A percentile compares a stretch with the other conserved stretches of the same genome.
Conservation (phyloP, 2,329 filamentous ascomycete genomes). For the Fusarium domesticum region DNA sequence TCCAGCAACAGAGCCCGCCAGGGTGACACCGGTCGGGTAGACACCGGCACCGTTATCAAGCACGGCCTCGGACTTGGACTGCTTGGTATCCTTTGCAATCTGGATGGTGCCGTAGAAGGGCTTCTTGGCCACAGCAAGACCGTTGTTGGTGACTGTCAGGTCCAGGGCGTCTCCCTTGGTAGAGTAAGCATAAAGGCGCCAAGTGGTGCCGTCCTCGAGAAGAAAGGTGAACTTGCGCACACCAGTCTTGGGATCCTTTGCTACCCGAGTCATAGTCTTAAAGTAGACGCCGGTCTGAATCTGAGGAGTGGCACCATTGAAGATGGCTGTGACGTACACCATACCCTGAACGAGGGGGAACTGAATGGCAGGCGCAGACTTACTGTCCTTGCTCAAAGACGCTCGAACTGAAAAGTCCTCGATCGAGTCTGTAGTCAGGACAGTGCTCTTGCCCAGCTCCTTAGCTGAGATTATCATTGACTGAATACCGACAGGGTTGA, state of each 20-base stretch:
- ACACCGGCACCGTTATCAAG: constrained; percentile 76
- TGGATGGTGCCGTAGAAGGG: constrained; percentile 79
- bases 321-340: constrained; percentile 78
- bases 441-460: constrained; percentile 64
- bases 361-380: constrained; percentile 58
- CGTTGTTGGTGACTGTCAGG: constrained; percentile 66
- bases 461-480: constrained; percentile 75
- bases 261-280: constrained; percentile 58
- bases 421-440: constrained; percentile 51
- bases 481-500: constrained; percentile 79
- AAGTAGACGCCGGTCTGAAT: constrained; percentile 76
- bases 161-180: constrained; percentile 58
- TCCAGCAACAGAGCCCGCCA: constrained; percentile 62
- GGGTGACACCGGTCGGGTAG: constrained; percentile 62
- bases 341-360: constrained; percentile 89
- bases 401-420: constrained; percentile 63
- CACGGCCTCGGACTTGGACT: constrained; percentile 54
- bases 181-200: constrained; percentile 75
- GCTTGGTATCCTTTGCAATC: constrained; percentile 70
- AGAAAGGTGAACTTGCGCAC: constrained; percentile 73
- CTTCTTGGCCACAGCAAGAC: constrained; percentile 59
- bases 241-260: constrained; percentile 56
- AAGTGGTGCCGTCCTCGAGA: constrained; percentile 69
- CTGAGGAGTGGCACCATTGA: constrained; percentile 65
- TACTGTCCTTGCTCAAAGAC: constrained; percentile 57